Evolutionary conservation across 768 basidiomycete species (phyloP).

Genomic region (Leccinum variicolor): DNA sequence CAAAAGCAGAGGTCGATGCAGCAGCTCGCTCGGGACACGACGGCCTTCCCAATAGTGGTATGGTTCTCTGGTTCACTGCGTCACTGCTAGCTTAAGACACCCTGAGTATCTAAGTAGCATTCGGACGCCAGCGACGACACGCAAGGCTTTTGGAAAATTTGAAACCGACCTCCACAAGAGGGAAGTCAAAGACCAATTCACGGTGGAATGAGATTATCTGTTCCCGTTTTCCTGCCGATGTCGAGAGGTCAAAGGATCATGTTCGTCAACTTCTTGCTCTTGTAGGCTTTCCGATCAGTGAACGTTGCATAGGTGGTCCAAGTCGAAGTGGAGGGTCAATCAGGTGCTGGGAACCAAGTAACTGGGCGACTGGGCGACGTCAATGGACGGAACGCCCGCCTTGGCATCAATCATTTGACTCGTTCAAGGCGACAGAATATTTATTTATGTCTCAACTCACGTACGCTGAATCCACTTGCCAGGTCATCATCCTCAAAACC

Average conservation of each 20-base stretch:
- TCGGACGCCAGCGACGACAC: slow-evolving; percentile 47
- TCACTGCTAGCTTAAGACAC: background rate
- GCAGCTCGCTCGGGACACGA: slow-evolving; percentile 12
- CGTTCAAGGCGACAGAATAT: slow-evolving; percentile 13
- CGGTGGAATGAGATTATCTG: slow-evolving; percentile 11
- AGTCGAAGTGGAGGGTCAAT: no score
- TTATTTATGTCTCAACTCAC: background rate
- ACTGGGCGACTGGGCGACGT: no score
- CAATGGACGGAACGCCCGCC: no score
- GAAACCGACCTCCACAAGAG: slow-evolving; percentile 37
- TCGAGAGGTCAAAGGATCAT: slow-evolving; percentile 29
- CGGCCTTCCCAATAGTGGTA: slow-evolving; percentile 31
- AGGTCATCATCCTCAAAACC: slow-evolving; percentile 12
- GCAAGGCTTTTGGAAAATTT: slow-evolving; percentile 43
- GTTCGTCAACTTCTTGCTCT: no score
- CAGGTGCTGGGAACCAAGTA: no score
- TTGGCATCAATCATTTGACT: background rate
- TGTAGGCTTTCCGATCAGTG: no score
- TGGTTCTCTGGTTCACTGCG: background rate
- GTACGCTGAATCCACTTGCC: no score
- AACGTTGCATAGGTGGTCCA: no score
- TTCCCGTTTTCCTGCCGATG: slow-evolving; percentile 38
- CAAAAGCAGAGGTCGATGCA: slow-evolving; percentile 14
- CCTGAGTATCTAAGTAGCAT: slow-evolving; percentile 29
- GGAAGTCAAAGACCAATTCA: slow-evolving; percentile 32